phyloP scores from a whole-genome alignment of 352 stramenopile genomes.

The Globisporangium mamillatum region DNA sequence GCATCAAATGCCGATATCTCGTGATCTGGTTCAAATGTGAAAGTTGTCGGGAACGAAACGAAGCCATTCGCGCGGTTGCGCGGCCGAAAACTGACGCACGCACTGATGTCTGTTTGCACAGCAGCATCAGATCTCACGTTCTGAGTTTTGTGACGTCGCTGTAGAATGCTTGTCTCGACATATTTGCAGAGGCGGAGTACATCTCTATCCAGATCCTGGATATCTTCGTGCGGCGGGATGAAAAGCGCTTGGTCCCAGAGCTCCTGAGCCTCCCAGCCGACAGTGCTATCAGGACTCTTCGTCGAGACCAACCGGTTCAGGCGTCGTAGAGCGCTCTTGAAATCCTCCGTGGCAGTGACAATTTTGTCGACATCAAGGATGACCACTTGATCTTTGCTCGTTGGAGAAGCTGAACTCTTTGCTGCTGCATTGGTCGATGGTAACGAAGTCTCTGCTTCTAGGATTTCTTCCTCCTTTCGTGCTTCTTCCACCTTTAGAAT shows the following conservation, averaged over 20 bases:
- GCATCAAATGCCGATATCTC: background rate
- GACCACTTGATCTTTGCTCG: constrained; percentile 21
- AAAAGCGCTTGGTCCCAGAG: constrained; percentile 64
- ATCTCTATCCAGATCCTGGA: constrained; percentile 43
- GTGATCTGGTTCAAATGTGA: constrained; percentile 13
- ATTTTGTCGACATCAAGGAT: constrained; percentile 29
- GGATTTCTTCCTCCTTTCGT: constrained; percentile 10
- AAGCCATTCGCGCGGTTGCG: constrained; percentile 21
- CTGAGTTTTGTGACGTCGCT: background rate
- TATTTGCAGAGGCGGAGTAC: constrained; percentile 30
- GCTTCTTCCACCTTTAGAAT: constrained; percentile 1
- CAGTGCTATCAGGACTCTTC: constrained; percentile 42
- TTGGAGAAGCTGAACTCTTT: background rate
- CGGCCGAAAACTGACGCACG: constrained; percentile 20
- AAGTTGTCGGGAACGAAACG: constrained; percentile 8
- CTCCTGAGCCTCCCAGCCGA: constrained; percentile 46
- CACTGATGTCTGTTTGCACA: constrained; percentile 36
- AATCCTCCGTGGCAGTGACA: constrained; percentile 26
- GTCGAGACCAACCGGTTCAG: constrained; percentile 30
- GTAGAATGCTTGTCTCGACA: constrained; percentile 35
- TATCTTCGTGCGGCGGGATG: constrained; percentile 46
- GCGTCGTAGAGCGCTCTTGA: constrained; percentile 27
- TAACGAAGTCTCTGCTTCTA: background rate
- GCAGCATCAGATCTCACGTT: background rate
- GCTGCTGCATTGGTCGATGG: background rate